These are phyloP conservation scores for Rasamsonia emersonii DNA, from an alignment of 2,329 filamentous ascomycete species.

Conservation along the genomic window DNA sequence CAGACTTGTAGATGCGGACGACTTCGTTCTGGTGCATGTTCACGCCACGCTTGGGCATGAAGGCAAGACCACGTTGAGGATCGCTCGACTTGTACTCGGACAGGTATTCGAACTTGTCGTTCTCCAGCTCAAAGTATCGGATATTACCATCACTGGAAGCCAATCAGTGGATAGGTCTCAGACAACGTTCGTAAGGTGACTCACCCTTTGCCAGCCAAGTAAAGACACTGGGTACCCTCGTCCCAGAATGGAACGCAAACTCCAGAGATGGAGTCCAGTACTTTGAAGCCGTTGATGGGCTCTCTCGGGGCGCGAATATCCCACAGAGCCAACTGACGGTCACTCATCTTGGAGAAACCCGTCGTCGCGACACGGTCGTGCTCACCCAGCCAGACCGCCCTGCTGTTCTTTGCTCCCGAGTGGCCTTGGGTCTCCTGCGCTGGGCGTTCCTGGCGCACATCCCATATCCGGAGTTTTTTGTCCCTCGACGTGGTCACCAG, in stretches of 20 bases:
- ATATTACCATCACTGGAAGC: constrained; percentile 81
- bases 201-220: constrained; percentile 93
- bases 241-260: constrained; percentile 99
- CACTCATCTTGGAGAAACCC: constrained; percentile 97
- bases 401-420: constrained; percentile 91
- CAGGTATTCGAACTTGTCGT: constrained; percentile 96
- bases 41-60: constrained; percentile 88
- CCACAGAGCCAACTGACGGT: constrained; percentile 92
- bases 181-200: constrained; percentile 21
- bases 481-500: constrained; percentile 90
- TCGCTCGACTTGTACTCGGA: constrained; percentile 97
- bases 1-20: constrained; percentile 92
- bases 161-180: constrained; percentile 8
- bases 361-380: constrained; percentile 93
- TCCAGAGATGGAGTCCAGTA: constrained; percentile 90
- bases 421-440: constrained; percentile 80
- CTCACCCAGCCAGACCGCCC: constrained; percentile 94
- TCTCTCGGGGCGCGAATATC: constrained; percentile 71
- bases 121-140: constrained; percentile 95
- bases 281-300: constrained; percentile 82
- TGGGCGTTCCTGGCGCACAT: constrained; percentile 84
- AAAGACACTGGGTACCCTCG: constrained; percentile 88
- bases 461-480: constrained; percentile 97
- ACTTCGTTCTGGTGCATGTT: constrained; percentile 97
- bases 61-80: constrained; percentile 88